Base-by-base conservation (phyloP, 192 early-diverging fungal genomes). In the Backusella westeae region DNA sequence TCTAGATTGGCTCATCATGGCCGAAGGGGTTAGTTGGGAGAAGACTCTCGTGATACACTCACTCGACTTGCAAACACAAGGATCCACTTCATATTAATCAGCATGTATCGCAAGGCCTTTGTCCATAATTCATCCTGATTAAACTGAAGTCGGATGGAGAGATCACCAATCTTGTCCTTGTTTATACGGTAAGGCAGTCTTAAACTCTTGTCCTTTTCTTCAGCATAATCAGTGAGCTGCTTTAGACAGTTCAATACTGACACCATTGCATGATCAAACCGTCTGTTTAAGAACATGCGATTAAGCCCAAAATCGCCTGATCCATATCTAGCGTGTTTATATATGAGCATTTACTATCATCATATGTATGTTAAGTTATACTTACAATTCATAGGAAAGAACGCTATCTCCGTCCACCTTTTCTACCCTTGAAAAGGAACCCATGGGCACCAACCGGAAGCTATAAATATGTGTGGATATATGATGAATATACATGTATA, bases 71-170 rank as follows among this genome's bases (percentile, higher is more conserved):
- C 90, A 83, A 93, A 96, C 7, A 93, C 92, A 71, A 96, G 82
- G 17, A 93, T 89, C 94, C 94, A 97, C 72, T 96, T 96, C n/a
- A 93, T 88, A 77, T 97, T 89, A 69, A 95, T 92, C 36, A 99
- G 85, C 74, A 92, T 92, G 82, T 94, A 96, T 77, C 93, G 95
- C 15, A 97, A 87, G 12, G 96, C 97, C 67, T 87, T 88, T 15
- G 97, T 97, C 97, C 97, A 99, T 36, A 86, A 77, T 66, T 99
- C 97, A 69, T 96, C 96, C 74, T 95, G 92, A 39, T 92, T 94
- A 81, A 97, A 95, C 82, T 96, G 95, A 19, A 94, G 82, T 69
- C 86, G 80, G 74, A 98, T 96, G 3, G 93, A 94, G 3, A 88
- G 81, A 38, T 94, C 92, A 6, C 95, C 95, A 36, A 98, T 93